Evolutionary conservation across 78 protist species (phyloP).

Genomic region (Bodo saltans): DNA sequence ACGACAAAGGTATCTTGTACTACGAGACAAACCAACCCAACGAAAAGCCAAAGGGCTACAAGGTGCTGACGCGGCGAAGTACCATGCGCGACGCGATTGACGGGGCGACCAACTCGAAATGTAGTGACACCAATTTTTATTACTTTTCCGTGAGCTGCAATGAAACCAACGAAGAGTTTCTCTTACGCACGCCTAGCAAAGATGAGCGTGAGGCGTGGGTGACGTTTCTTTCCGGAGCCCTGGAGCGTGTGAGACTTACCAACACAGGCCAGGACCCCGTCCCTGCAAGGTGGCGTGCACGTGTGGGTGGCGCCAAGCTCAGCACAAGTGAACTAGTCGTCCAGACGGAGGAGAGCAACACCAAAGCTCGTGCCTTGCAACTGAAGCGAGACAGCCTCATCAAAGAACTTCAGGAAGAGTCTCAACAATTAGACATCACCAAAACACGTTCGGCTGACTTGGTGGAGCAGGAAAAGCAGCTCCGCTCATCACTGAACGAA

Average conservation of each 20-base stretch:
- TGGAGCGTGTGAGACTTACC: background rate
- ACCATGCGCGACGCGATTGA: background rate
- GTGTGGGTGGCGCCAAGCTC: conserved; percentile 5
- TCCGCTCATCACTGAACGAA: too few species aligned
- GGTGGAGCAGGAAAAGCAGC: too few species aligned
- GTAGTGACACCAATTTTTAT: background rate
- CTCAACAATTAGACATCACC: too few species aligned
- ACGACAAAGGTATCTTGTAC: background rate
- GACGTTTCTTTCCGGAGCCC: background rate
- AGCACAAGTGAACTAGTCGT: too few species aligned
- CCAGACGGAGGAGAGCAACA: too few species aligned
- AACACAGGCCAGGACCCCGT: conserved; percentile 10
- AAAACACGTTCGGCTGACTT: too few species aligned
- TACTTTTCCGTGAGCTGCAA: background rate
- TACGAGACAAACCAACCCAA: background rate
- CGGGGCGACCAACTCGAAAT: background rate
- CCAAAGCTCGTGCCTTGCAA: too few species aligned
- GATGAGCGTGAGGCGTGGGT: background rate
- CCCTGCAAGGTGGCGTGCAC: conserved; percentile 15
- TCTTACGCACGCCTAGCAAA: background rate
- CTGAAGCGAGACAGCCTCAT: too few species aligned
- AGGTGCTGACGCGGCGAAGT: background rate
- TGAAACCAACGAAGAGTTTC: background rate
- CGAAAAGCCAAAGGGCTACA: background rate
- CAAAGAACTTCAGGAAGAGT: too few species aligned